phyloP scores from a whole-genome alignment of 2,329 filamentous ascomycete genomes.

The Cordyceps tenuipes region DNA sequence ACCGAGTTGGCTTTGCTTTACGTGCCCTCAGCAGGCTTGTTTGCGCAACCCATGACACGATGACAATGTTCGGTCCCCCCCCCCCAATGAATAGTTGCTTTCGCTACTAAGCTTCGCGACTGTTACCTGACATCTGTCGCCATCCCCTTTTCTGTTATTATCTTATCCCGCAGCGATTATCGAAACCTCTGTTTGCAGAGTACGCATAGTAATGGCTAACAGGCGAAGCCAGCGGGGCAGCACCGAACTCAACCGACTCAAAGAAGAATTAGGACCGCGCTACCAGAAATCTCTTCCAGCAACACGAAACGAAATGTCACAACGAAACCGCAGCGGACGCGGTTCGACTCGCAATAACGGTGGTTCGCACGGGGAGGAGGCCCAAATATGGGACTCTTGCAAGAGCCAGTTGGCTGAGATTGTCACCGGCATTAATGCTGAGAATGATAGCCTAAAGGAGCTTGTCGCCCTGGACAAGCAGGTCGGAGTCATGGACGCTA shows the following conservation, averaged over 20 bases:
- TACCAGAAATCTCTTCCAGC: slow-evolving; percentile 1
- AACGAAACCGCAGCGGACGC: slow-evolving; percentile 36
- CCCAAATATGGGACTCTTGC: slow-evolving; percentile 34
- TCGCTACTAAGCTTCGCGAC: background rate
- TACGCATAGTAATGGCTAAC: slow-evolving; percentile 13
- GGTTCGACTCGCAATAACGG: slow-evolving; percentile 37
- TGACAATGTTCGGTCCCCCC: background rate
- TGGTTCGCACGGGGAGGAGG: slow-evolving; percentile 35
- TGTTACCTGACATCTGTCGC: background rate
- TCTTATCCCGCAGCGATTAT: background rate
- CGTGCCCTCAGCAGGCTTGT: background rate
- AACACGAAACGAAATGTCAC: slow-evolving; percentile 29
- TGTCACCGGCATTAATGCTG: slow-evolving; percentile 31
- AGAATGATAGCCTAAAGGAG: slow-evolving; percentile 32
- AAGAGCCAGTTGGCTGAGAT: slow-evolving; percentile 33
- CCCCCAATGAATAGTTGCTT: background rate
- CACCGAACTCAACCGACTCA: slow-evolving; percentile 11
- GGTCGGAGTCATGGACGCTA: slow-evolving; percentile 29
- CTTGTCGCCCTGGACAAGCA: slow-evolving; percentile 34
- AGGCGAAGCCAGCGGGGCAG: slow-evolving; percentile 10
- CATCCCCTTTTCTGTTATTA: background rate
- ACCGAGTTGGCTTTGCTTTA: background rate
- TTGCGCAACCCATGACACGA: slow-evolving; percentile 3
- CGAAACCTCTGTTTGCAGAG: background rate
- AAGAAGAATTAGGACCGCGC: slow-evolving; percentile 12